Evolutionary conservation across 1,284 basidiomycete species (phyloP).

Genomic region (Schizophyllum amplum): DNA sequence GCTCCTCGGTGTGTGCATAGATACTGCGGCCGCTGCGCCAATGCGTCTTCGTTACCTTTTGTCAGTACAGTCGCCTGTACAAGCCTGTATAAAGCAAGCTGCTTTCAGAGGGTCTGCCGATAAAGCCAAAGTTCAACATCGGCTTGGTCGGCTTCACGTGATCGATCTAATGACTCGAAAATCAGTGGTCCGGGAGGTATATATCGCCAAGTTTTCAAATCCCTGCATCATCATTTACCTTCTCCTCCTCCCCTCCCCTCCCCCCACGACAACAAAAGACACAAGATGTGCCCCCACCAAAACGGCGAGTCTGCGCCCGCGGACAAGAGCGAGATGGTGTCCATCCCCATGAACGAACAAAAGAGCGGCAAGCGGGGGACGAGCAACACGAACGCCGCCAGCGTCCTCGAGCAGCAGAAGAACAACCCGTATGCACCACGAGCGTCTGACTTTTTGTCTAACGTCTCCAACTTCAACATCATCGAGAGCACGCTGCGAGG

Average conservation of each 20-base stretch:
- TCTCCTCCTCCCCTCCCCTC: background rate
- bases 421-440: constrained; percentile 82
- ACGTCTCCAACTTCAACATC: constrained; percentile 91
- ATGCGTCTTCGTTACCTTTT: too few species aligned
- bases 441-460: constrained; percentile 87
- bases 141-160: too few species aligned
- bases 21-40: too few species aligned
- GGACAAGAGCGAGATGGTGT: constrained; percentile 56
- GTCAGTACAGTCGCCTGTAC: too few species aligned
- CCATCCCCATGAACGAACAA: constrained; percentile 49
- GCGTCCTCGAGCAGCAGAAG: constrained; percentile 30
- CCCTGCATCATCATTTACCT: background rate
- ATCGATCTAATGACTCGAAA: background rate
- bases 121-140: too few species aligned
- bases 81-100: too few species aligned
- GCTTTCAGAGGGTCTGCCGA: too few species aligned
- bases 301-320: constrained; percentile 41
- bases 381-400: constrained; percentile 11
- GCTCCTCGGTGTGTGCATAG: too few species aligned
- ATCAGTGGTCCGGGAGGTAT: background rate
- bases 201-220: background rate
- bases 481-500: constrained; percentile 96
- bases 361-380: constrained; percentile 36
- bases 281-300: constrained; percentile 60
- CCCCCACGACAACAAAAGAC: constrained; percentile 6